phyloP scores from a whole-genome alignment of 2,329 filamentous ascomycete species.

The Eurotiales sp. region DNA sequence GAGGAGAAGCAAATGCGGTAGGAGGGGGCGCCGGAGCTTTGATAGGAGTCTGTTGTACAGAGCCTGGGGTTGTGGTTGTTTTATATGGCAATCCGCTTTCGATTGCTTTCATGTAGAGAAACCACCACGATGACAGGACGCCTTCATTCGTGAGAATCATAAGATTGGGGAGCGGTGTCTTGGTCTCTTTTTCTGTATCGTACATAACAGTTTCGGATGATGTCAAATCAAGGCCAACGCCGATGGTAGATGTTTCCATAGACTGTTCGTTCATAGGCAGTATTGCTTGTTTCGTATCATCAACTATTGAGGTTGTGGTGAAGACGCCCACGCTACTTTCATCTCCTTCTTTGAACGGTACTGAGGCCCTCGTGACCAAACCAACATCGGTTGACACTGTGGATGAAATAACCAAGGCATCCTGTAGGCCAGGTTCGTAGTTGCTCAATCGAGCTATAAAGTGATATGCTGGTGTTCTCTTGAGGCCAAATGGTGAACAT shows the following conservation, averaged over 20 bases:
- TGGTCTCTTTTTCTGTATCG: conserved; percentile 49
- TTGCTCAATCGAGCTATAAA: conserved; percentile 72
- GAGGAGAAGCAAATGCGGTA: conserved; percentile 16
- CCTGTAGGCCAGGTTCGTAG: conserved; percentile 75
- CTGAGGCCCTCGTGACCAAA: conserved; percentile 69
- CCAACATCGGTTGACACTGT: conserved; percentile 77
- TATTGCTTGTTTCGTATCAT: conserved; percentile 71
- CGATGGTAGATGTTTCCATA: conserved; percentile 73
- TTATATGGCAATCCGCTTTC: conserved; percentile 69
- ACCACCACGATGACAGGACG: conserved; percentile 80
- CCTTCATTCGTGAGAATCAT: conserved; percentile 88
- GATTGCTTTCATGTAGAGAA: conserved; percentile 85
- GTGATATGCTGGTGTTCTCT: conserved; percentile 67
- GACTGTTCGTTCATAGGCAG: conserved; percentile 65
- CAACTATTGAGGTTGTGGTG: conserved; percentile 66
- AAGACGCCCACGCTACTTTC: conserved; percentile 62
- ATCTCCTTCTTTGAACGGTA: conserved; percentile 59
- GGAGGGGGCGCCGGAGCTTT: conserved; percentile 19
- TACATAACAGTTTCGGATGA: conserved; percentile 65
- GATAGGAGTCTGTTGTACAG: conserved; percentile 18
- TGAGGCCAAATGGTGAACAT: conserved; percentile 66
- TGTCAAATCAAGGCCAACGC: conserved; percentile 79
- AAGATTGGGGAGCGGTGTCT: conserved; percentile 75
- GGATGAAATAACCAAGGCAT: conserved; percentile 77
- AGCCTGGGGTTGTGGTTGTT: conserved; percentile 53